These are phyloP conservation scores for Pyrenophora graminea DNA, from an alignment of 2,329 filamentous ascomycete species.

Conservation along the genomic window DNA sequence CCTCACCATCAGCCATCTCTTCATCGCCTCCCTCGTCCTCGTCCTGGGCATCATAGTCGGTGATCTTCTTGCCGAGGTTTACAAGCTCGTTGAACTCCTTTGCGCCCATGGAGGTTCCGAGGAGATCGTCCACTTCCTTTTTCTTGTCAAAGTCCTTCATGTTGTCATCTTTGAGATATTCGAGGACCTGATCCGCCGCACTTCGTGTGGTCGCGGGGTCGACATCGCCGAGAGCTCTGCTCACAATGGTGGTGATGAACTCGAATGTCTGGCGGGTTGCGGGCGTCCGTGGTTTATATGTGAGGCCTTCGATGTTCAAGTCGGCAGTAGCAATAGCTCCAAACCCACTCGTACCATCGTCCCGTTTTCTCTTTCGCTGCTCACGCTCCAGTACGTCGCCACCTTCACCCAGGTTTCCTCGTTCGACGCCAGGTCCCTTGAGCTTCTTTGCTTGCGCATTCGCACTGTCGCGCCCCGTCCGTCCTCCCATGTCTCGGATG, in stretches of 20 bases:
- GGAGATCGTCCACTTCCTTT: conserved; percentile 91
- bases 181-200: conserved; percentile 87
- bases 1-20: conserved; percentile 63
- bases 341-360: conserved; percentile 68
- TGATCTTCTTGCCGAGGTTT: conserved; percentile 97
- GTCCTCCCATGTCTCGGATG: conserved; percentile 90
- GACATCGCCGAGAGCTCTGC: conserved; percentile 87
- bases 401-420: conserved; percentile 77
- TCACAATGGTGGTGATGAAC: conserved; percentile 88
- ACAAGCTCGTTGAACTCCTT: conserved; percentile 97
- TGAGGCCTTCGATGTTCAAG: conserved; percentile 84
- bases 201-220: conserved; percentile 89
- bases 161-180: conserved; percentile 91
- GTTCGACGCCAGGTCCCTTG: conserved; percentile 69
- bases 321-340: conserved; percentile 76
- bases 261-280: conserved; percentile 93
- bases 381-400: conserved; percentile 81
- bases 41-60: conserved; percentile 95
- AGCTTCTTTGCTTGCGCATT: conserved; percentile 78
- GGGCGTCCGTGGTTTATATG: conserved; percentile 87
- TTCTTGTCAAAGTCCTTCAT: conserved; percentile 98
- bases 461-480: conserved; percentile 76
- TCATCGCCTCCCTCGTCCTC: conserved; percentile 82
- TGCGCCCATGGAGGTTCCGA: conserved; percentile 78
- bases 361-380: conserved; percentile 81